Evolutionary conservation across 257 asterid species (phyloP), one percentile per base, ranked within the genome.

Genomic region (Solanum etuberosum): DNA sequence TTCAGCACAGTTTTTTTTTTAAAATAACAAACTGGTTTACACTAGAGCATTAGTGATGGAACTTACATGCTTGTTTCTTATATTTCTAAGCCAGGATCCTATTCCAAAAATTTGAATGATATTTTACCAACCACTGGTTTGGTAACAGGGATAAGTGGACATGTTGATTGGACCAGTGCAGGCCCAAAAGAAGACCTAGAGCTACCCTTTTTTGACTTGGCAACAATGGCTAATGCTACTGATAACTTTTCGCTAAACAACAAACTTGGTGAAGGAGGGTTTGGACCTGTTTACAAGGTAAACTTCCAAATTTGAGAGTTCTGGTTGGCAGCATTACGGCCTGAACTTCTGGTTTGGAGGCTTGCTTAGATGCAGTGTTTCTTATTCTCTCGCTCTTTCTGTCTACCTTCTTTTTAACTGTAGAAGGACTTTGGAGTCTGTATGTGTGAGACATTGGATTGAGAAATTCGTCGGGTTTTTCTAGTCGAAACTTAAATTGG

Each of bases 211-310:
- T 68, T 68, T 31, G 76, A 68, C 40, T 68, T 68, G 9, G 40
- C 86, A 90, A 38, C 93, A 88, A 11, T 83, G 37, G 46, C 80
- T 40, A 86, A 38, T 11, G 94, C 94, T 76, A 92, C 93, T 5
- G 85, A 88, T 43, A 83, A 90, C 83, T 91, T 92, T 84, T 90
- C 93, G 9, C 84, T 7, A 43, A 57, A 80, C 51, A 92, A 87
- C 81, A 90, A 83, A 85, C 91, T 92, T 8, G 94, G 92, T 16
- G 91, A 91, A 92, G 94, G 93, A 25, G 93, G 94, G 32, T 92
- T 88, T 51, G 92, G 94, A 83, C 94, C 90, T 54, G 93, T 91
- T 43, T 92, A 91, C 91, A 89, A 91, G 93, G 93, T 91, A 90
- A 68, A 43, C 48, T 84, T 59, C 57, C 16, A 16, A 63, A 68